phyloP scores from a whole-genome alignment of 768 basidiomycete genomes.

The Boletus rubropictus region DNA sequence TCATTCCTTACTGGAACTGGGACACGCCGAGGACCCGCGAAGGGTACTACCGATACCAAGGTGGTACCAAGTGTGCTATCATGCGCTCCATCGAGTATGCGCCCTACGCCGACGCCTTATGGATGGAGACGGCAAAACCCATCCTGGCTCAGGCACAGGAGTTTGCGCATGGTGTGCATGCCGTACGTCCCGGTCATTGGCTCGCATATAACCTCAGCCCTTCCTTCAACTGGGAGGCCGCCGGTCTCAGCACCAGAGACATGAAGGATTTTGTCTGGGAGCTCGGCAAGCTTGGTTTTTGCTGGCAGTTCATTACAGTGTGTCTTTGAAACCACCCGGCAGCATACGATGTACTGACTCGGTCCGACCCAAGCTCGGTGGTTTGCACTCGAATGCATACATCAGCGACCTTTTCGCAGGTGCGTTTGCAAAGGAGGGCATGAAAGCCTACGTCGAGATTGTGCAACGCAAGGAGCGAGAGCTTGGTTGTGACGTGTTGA shows the following conservation, averaged over 20 bases:
- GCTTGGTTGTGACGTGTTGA: constrained; percentile 91
- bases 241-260: constrained; percentile 77
- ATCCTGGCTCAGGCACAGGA: constrained; percentile 88
- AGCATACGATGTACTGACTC: constrained; percentile 3
- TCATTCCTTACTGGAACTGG: constrained; percentile 89
- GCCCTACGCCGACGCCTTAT: constrained; percentile 85
- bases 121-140: constrained; percentile 98
- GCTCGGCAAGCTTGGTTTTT: constrained; percentile 91
- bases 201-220: constrained; percentile 94
- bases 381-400: constrained; percentile 95
- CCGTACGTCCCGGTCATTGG: constrained; percentile 84
- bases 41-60: constrained; percentile 96
- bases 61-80: constrained; percentile 91
- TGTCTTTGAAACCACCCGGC: constrained; percentile 23
- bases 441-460: constrained; percentile 98
- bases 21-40: constrained; percentile 90
- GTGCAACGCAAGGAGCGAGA: constrained; percentile 91
- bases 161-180: constrained; percentile 85
- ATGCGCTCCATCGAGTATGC: constrained; percentile 90
- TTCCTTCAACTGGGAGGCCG: constrained; percentile 92
- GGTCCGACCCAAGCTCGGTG: constrained; percentile 63
- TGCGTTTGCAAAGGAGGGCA: constrained; percentile 87
- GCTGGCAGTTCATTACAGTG: constrained; percentile 99
- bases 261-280: constrained; percentile 91
- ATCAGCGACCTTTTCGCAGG: constrained; percentile 91